Conservation (phyloP, 495 filamentous ascomycete genomes). For the Penicillium diatomitis region DNA sequence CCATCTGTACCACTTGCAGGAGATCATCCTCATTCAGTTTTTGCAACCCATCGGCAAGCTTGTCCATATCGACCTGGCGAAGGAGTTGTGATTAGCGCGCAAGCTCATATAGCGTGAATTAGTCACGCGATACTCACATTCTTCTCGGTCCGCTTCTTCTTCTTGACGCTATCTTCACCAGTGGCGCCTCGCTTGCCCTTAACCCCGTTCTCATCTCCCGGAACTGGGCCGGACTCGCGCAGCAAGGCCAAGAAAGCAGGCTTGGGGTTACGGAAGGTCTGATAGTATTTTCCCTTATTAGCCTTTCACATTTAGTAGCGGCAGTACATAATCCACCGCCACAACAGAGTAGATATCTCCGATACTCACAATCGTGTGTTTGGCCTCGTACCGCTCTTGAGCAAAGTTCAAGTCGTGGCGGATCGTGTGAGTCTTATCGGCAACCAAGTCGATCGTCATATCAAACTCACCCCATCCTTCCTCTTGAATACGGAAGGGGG, state of each 20-base stretch:
- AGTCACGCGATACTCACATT: constrained; percentile 32
- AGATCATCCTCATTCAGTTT: constrained; percentile 82
- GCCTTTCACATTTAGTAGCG: no score
- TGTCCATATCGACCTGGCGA: constrained; percentile 75
- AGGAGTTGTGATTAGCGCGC: background rate
- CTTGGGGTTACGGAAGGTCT: constrained; percentile 89
- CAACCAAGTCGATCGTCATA: constrained; percentile 73
- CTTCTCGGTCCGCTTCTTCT: constrained; percentile 69
- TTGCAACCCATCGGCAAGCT: constrained; percentile 87
- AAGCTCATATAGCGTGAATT: background rate
- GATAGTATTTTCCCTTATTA: background rate
- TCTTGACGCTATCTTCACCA: constrained; percentile 55
- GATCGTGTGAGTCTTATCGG: constrained; percentile 74
- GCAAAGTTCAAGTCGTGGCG: constrained; percentile 90
- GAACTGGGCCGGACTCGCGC: constrained; percentile 72
- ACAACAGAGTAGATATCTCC: no score
- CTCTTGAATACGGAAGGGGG: constrained; percentile 81
- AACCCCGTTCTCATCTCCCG: constrained; percentile 60
- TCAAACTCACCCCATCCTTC: constrained; percentile 99
- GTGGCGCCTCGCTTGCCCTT: constrained; percentile 40
- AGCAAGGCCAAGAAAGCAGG: constrained; percentile 65
- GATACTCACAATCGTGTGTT: constrained; percentile 56
- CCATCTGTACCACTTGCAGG: constrained; percentile 90
- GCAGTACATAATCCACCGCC: no score
- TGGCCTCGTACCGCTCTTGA: constrained; percentile 68